Percentiles rank a stretch among this genome's conserved stretches.
phyloP scores from a whole-genome alignment of 2,329 filamentous ascomycete species.

The Lachnellula hyalina region DNA sequence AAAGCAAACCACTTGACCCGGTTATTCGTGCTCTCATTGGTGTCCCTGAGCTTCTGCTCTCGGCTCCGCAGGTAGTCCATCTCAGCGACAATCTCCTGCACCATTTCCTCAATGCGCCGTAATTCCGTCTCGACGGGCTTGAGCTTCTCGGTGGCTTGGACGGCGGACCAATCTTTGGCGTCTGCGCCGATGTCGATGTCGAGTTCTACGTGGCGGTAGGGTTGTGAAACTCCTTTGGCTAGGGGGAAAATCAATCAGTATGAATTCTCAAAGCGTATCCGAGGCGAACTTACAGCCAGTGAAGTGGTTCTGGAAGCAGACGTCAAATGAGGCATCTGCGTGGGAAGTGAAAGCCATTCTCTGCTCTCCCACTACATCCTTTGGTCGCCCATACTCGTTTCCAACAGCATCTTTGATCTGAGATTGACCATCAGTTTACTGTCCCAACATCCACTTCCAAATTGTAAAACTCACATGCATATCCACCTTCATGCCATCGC shows the following conservation, averaged over 20 bases:
- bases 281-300: constrained; percentile 54
- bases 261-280: neutral
- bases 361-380: constrained; percentile 76
- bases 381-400: constrained; percentile 91
- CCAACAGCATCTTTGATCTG: constrained; percentile 93
- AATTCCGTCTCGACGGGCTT: constrained; percentile 96
- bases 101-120: constrained; percentile 84
- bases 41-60: constrained; percentile 95
- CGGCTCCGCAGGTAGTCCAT: constrained; percentile 91
- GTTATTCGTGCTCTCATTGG: constrained; percentile 99
- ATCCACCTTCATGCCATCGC: constrained; percentile 89
- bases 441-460: neutral
- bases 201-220: constrained; percentile 57
- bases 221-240: constrained; percentile 23
- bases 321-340: constrained; percentile 86
- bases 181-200: constrained; percentile 34
- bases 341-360: constrained; percentile 92
- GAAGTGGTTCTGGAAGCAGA: constrained; percentile 88
- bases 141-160: constrained; percentile 94
- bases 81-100: constrained; percentile 81
- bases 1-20: constrained; percentile 98
- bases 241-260: constrained; percentile 3
- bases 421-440: constrained; percentile 1
- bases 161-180: constrained; percentile 95
- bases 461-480: constrained; percentile 67